These are phyloP conservation scores for Hanseniaspora meyeri DNA, from an alignment of 805 yeast species.

Conservation along the genomic window DNA sequence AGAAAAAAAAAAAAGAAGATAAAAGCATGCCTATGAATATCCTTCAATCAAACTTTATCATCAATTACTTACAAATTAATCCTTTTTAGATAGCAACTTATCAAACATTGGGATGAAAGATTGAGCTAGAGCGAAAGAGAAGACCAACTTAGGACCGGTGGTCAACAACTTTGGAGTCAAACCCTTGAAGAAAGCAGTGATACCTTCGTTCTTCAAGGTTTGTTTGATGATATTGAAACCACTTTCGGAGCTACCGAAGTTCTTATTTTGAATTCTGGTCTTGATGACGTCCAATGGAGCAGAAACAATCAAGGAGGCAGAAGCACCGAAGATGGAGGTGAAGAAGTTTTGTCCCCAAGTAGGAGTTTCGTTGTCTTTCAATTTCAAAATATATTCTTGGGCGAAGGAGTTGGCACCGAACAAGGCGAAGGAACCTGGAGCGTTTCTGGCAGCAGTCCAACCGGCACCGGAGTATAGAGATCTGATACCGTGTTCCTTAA, in stretches of 20 bases:
- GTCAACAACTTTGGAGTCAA: conserved; percentile 91
- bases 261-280: conserved; percentile 94
- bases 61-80: neutral
- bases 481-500: conserved; percentile 74
- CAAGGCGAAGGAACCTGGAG: conserved; percentile 95
- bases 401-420: conserved; percentile 99
- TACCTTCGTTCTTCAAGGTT: conserved; percentile 84
- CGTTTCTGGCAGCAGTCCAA: conserved; percentile 99
- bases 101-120: conserved; percentile 94
- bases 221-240: conserved; percentile 88
- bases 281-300: conserved; percentile 97
- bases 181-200: conserved; percentile 87
- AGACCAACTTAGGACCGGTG: conserved; percentile 95
- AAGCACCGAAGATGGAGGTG: conserved; percentile 91
- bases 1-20: neutral
- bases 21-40: neutral
- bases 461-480: conserved; percentile 97
- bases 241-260: conserved; percentile 88
- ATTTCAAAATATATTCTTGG: conserved; percentile 82
- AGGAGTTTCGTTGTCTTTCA: conserved; percentile 77
- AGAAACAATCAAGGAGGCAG: conserved; percentile 88
- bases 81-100: conserved; percentile 34
- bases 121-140: conserved; percentile 96
- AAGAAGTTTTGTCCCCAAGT: conserved; percentile 92
- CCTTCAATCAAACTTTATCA: too few species aligned